Evolutionary conservation across 1,284 basidiomycete genomes (phyloP).

Genomic region (Exobasidium rhododendri): DNA sequence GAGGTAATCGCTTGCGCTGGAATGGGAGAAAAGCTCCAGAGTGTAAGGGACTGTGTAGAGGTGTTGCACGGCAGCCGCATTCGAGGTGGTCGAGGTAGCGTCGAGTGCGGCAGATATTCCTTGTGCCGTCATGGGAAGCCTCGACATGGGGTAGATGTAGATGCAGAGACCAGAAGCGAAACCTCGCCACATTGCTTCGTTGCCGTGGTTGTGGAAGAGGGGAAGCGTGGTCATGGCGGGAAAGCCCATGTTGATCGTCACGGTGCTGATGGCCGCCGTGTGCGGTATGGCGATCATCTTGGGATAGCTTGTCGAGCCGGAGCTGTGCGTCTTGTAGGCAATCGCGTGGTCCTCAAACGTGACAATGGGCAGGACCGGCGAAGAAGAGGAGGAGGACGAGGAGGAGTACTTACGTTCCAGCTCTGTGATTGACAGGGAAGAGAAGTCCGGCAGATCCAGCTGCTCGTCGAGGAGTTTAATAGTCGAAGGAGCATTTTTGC

Average conservation of each 20-base stretch:
- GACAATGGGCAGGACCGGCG: background rate
- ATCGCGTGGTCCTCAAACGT: background rate
- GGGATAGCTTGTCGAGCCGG: constrained; percentile 32
- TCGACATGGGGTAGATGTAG: constrained; percentile 20
- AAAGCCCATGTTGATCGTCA: constrained; percentile 20
- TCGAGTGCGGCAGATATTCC: constrained; percentile 16
- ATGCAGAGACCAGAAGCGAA: constrained; percentile 18
- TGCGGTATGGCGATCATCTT: constrained; percentile 24
- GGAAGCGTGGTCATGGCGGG: constrained; percentile 24
- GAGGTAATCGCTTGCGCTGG: constrained; percentile 61
- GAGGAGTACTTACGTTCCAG: background rate
- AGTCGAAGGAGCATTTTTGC: background rate
- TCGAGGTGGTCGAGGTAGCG: constrained; percentile 17
- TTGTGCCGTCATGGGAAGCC: background rate
- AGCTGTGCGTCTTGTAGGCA: constrained; percentile 27
- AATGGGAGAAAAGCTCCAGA: constrained; percentile 58
- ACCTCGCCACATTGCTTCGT: constrained; percentile 23
- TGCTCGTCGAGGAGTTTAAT: background rate
- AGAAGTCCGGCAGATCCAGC: background rate
- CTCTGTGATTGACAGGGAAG: background rate
- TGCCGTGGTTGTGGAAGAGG: constrained; percentile 29
- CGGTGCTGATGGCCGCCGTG: constrained; percentile 17
- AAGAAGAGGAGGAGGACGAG: too few species aligned
- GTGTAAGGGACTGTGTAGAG: constrained; percentile 58
- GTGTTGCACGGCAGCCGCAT: constrained; percentile 13